These are phyloP conservation scores for Cryphonectria carpinicola DNA, from an alignment of 2,329 filamentous ascomycete species.

Conservation along the genomic window DNA sequence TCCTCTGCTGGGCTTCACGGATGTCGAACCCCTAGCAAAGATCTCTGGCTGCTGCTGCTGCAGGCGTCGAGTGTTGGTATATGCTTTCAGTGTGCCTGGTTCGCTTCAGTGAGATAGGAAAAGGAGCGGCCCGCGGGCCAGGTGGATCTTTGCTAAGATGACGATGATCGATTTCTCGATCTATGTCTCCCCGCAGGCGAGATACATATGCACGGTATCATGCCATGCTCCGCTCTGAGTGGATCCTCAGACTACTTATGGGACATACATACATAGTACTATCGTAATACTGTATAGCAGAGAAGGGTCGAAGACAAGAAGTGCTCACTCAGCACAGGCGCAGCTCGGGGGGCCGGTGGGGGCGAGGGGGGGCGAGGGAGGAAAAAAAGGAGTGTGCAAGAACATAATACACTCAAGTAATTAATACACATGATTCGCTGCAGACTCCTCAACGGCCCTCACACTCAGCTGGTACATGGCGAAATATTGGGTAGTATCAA, in stretches of 20 bases:
- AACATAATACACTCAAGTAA: too few relatives aligned
- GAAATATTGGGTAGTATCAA: background rate
- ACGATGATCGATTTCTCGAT: background rate
- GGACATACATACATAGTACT: background rate
- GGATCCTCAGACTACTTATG: background rate
- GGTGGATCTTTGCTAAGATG: slow-evolving; percentile 5
- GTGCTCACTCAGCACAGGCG: background rate
- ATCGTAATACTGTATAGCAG: background rate
- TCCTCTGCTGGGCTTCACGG: background rate
- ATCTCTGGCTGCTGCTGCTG: background rate
- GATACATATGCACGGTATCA: background rate
- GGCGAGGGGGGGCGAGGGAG: too few relatives aligned
- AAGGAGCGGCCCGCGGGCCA: slow-evolving; percentile 2
- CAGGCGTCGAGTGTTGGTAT: background rate
- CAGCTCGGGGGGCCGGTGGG: background rate
- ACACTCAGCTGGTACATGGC: too few relatives aligned
- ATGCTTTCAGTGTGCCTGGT: background rate
- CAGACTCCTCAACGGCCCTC: background rate
- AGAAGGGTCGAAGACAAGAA: background rate
- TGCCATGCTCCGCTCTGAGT: background rate
- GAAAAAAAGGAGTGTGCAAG: background rate
- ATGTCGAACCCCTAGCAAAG: background rate
- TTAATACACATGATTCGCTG: too few relatives aligned
- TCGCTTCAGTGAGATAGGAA: slow-evolving; percentile 1
- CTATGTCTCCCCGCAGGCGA: background rate